Evolutionary conservation across 257 asterid species (phyloP).

Genomic region (Gentiana straminea): DNA sequence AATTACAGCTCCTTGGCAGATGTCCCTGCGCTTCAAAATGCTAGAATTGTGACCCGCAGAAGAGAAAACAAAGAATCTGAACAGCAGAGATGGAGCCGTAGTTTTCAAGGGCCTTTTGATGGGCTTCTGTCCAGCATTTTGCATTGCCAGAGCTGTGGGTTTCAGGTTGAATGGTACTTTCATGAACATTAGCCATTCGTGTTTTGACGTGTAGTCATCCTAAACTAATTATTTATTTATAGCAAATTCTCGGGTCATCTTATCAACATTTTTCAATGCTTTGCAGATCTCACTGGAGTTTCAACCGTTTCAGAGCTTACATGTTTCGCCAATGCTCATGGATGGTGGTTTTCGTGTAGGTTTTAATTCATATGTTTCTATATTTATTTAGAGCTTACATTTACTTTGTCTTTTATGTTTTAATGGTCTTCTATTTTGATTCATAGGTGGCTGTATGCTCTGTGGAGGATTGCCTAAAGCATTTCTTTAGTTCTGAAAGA

Average conservation of each 20-base stretch:
- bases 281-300: constrained; percentile 74
- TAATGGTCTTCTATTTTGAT: constrained; percentile 13
- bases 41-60: constrained; percentile 35
- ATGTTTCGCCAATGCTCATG: constrained; percentile 46
- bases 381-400: constrained; percentile 2
- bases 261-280: constrained; percentile 4
- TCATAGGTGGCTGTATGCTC: constrained; percentile 58
- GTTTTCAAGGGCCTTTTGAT: constrained; percentile 79
- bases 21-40: constrained; percentile 33
- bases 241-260: background rate
- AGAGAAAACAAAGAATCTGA: constrained; percentile 32
- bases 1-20: constrained; percentile 42
- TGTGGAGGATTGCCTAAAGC: constrained; percentile 63
- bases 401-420: background rate
- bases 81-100: constrained; percentile 54
- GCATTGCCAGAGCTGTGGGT: constrained; percentile 74
- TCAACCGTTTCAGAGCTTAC: constrained; percentile 74
- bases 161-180: constrained; percentile 89
- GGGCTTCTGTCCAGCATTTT: constrained; percentile 74
- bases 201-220: background rate
- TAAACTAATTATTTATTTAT: background rate
- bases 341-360: constrained; percentile 54
- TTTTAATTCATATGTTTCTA: constrained; percentile 4
- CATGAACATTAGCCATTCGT: constrained; percentile 16
- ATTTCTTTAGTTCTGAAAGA: constrained; percentile 57